These are phyloP conservation scores for Onygena corvina DNA, from an alignment of 2,329 filamentous ascomycete genomes.

Conservation along the genomic window DNA sequence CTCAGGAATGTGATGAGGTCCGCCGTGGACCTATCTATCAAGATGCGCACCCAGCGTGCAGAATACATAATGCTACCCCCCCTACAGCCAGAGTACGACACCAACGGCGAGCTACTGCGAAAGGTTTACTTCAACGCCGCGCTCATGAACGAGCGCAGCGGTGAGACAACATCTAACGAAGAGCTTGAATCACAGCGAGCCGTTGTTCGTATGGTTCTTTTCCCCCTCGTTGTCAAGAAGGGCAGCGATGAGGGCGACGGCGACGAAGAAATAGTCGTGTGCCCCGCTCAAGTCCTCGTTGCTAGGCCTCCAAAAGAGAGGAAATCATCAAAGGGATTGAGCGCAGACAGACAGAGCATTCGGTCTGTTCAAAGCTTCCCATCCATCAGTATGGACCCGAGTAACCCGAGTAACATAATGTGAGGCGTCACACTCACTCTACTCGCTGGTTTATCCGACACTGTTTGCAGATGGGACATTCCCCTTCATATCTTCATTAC, in stretches of 20 bases:
- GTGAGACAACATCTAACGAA: slow-evolving; percentile 58
- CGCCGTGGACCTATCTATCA: slow-evolving; percentile 80
- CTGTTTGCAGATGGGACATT: slow-evolving; percentile 1
- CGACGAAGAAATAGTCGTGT: slow-evolving; percentile 79
- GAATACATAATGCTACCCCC: slow-evolving; percentile 99
- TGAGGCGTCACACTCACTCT: slow-evolving; percentile 33
- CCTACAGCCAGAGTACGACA: slow-evolving; percentile 86
- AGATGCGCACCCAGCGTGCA: slow-evolving; percentile 93
- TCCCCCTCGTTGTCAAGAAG: slow-evolving; percentile 93
- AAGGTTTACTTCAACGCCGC: slow-evolving; percentile 86
- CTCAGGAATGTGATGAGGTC: slow-evolving; percentile 77
- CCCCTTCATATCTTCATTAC: neutral
- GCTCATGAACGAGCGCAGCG: slow-evolving; percentile 86
- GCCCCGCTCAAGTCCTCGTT: slow-evolving; percentile 84
- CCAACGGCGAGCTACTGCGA: slow-evolving; percentile 74
- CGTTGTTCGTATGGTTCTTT: slow-evolving; percentile 81
- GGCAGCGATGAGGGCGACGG: slow-evolving; percentile 83
- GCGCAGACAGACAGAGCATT: slow-evolving; percentile 34
- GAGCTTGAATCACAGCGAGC: slow-evolving; percentile 65
- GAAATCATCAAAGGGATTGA: slow-evolving; percentile 28
- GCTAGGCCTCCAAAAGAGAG: slow-evolving; percentile 42
- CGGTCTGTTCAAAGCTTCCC: slow-evolving; percentile 33
- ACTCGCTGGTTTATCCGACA: neutral
- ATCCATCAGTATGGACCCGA: slow-evolving; percentile 34
- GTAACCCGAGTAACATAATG: slow-evolving; percentile 32